Percentiles rank a stretch among this genome's conserved stretches.
Conservation (phyloP, 2,329 filamentous ascomycete species). For the Trichoderma sp. region DNA sequence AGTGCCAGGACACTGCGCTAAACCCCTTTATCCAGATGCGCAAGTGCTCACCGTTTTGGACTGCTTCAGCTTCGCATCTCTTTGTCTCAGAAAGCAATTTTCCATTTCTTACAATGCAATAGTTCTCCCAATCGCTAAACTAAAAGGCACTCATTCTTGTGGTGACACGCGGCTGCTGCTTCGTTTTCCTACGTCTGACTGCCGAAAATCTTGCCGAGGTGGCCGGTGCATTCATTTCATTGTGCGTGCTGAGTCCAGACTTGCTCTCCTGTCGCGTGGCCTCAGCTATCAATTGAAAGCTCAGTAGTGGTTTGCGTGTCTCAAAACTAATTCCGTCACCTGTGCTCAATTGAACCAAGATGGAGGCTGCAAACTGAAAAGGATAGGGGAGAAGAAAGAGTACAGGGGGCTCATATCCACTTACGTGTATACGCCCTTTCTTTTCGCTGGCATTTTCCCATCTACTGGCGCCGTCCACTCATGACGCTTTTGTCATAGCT, state of each 20-base stretch:
- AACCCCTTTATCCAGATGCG: not conserved
- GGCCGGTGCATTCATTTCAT: not conserved
- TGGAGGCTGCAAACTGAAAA: not conserved
- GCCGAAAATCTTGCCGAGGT: not conserved
- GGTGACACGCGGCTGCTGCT: not conserved
- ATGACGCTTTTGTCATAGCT: not conserved
- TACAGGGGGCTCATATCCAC: not conserved
- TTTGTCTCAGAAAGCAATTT: not conserved
- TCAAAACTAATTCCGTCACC: not conserved
- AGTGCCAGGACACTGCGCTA: not conserved
- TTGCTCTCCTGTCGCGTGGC: constrained; percentile 14
- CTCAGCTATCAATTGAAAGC: not conserved
- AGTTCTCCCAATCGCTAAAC: not conserved
- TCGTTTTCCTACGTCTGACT: too few species aligned
- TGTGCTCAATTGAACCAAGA: not conserved
- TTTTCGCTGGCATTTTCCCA: not conserved
- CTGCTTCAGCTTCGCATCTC: not conserved
- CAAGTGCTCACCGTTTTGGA: constrained; percentile 11
- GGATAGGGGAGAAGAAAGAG: not conserved
- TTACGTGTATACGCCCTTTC: not conserved
- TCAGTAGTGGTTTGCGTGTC: not conserved
- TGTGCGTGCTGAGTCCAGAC: not conserved
- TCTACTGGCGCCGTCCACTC: not conserved
- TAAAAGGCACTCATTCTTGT: not conserved
- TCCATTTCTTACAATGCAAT: not conserved